Evolutionary conservation across 257 asterid genomes (phyloP), one percentile per base, ranked within the genome.

Genomic region (Nicotiana paniculata): DNA sequence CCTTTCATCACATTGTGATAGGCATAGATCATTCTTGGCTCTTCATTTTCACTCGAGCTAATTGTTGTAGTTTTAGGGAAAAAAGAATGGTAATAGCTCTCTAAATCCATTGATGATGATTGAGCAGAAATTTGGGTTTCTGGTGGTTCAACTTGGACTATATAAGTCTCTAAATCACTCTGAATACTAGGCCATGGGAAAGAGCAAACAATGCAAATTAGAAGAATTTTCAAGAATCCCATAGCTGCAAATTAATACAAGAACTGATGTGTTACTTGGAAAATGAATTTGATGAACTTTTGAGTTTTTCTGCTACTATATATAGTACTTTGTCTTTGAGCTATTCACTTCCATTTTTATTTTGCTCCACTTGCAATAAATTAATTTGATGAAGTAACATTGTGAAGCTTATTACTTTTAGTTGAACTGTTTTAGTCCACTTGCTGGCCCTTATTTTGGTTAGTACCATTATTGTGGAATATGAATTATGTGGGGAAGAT

Each of bases 1-100:
- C 93, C 93, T 28, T 69, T 83, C 59, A 90, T 68, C 51, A 90
- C 89, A 37, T 87, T 82, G 39, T 54, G 90, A 65, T 89, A 91
- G 9, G 86, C 57, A 55, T 88, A 84, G 0, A 87, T 16, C 37
- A 87, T 77, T 3, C 86, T 83, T 12, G 78, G 35, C 51, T 53
- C 79, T 18, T 77, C 86, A 13, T 58, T 67, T 48, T 21, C 79
- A 1, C 26, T 48, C 46, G 81, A 67, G 62, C 24, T 43, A 43
- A 21, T 51, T 1, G 85, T 32, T 1, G 6, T 46, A 10, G 69
- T 81, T 69, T 75, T 43, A 0, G 89, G 88, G 32, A 89, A 33
- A 85, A 90, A 86, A 30, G 92, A 86, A 28, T 26, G 21, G 26
- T 89, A 86, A 90, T 90, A 88, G 57, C 65, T 81, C 15, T 83